Evolutionary conservation across 1,284 basidiomycete genomes (phyloP), one percentile per base, ranked within the genome.

Genomic region (Cutaneotrichosporon sp.): DNA sequence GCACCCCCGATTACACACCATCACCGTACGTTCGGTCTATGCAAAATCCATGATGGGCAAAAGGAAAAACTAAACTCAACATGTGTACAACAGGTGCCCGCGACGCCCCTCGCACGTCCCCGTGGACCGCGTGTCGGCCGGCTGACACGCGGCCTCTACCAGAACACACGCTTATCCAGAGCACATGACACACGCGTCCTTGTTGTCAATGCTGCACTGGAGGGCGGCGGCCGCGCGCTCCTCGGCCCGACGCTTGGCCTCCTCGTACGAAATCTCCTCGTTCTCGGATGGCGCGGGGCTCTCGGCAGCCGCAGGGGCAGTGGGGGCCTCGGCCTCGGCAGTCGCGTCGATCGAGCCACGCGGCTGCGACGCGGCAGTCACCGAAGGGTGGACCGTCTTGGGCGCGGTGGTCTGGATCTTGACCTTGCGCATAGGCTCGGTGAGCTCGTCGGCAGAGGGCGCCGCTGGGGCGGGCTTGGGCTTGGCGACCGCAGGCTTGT

Each of bases 151-250:
- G 10, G 5, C 26, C 26, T 10, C 18, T 33, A 21, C 30, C 33
- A 45, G 30, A 41, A 30, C 17, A 20, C 40, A 20, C 34, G 20
- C 15, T 38, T 69, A 76, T 61, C 73, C 74, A 49, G 71, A 73
- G 63, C 74, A 76, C 72, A 74, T 74, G 58, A 73, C 47, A 58
- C 74, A 76, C 46, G 69, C 70, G 41, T 77, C 75, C 67, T 76
- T 77, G 72, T 77, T 77, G 49, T 76, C 74, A 51, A 77, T 76
- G 46, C 66, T 69, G 62, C 74, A 76, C 59, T 75, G 74, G 40
- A 76, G 62, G 40, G 74, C 74, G 23, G 73, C 75, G 55, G 68
- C 73, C 15, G 75, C 75, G 42, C 74, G 60, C 63, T 75, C 75
- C 34, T 75, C 74, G 12, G 73, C 73, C 12, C 73, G 55, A 54